These are phyloP conservation scores for Lepiota subincarnata DNA, from an alignment of 768 basidiomycete species.

Conservation along the genomic window DNA sequence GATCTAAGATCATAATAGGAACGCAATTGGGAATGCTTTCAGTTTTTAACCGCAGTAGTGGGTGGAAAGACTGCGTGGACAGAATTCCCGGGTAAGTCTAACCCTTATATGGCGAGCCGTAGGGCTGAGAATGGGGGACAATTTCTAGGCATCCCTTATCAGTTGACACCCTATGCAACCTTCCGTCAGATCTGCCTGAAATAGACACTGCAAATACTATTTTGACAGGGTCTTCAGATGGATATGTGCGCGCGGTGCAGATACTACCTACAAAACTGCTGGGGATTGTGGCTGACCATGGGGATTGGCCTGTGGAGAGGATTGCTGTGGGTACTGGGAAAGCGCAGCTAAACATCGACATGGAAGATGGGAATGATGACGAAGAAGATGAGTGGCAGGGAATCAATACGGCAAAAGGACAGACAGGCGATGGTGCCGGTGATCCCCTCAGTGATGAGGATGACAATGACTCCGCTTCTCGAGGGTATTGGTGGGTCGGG, in stretches of 20 bases:
- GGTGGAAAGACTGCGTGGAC: constrained; percentile 92
- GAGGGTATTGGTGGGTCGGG: constrained; percentile 74
- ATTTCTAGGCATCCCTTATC: constrained; percentile 80
- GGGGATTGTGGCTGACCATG: constrained; percentile 89
- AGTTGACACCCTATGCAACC: constrained; percentile 77
- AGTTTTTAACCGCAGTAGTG: constrained; percentile 82
- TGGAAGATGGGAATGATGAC: constrained; percentile 15
- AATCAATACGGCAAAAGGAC: constrained; percentile 9
- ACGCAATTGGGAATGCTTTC: constrained; percentile 88
- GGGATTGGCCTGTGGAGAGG: constrained; percentile 88
- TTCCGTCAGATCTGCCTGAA: constrained; percentile 59
- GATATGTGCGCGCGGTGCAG: constrained; percentile 81
- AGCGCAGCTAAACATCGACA: constrained; percentile 26
- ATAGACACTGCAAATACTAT: constrained; percentile 66
- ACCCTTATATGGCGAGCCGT: neutral
- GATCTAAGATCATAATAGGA: constrained; percentile 81
- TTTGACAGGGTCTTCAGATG: constrained; percentile 90
- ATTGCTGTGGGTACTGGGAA: constrained; percentile 55
- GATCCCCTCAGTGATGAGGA: constrained; percentile 17
- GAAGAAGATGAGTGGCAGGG: constrained; percentile 17
- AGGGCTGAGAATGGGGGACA: constrained; percentile 5
- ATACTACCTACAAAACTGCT: constrained; percentile 86
- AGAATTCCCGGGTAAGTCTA: constrained; percentile 72
- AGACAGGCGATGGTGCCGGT: neutral
- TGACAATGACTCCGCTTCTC: constrained; percentile 13